These are phyloP conservation scores for Fomitopsis pinicola DNA, from an alignment of 1,284 basidiomycete genomes.

Conservation along the genomic window DNA sequence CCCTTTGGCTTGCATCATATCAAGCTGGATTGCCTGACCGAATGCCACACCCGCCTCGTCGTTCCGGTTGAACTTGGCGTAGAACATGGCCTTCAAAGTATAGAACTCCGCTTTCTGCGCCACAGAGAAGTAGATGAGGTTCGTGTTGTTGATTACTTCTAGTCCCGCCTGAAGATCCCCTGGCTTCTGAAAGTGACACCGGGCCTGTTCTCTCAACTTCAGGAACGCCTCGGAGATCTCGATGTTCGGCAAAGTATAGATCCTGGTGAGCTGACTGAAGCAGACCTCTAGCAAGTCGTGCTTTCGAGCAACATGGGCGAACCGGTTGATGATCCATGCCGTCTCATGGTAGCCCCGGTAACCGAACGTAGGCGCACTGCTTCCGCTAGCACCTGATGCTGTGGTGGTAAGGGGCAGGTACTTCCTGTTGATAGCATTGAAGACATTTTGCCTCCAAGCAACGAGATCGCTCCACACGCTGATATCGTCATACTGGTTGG, in stretches of 20 bases:
- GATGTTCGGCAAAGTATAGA: constrained; percentile 98
- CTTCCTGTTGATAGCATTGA: constrained; percentile 91
- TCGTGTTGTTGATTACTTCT: constrained; percentile 99
- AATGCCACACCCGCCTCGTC: constrained; percentile 95
- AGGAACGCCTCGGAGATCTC: constrained; percentile 99
- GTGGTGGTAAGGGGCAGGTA: constrained; percentile 89
- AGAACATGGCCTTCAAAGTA: constrained; percentile 99
- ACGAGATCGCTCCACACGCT: constrained; percentile 98
- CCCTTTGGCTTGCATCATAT: constrained; percentile 92
- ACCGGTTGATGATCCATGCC: constrained; percentile 99
- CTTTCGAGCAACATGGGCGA: constrained; percentile 98
- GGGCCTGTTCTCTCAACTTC: constrained; percentile 98
- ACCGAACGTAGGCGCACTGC: constrained; percentile 81
- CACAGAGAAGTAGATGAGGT: constrained; percentile 96
- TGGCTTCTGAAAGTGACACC: constrained; percentile 96
- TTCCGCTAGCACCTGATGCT: constrained; percentile 42
- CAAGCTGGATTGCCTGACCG: constrained; percentile 93
- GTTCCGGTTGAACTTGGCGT: constrained; percentile 81
- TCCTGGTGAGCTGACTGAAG: constrained; percentile 92
- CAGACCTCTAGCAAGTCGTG: constrained; percentile 97
- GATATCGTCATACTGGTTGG: constrained; percentile 97
- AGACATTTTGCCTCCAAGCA: constrained; percentile 94
- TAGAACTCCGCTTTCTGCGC: constrained; percentile 98
- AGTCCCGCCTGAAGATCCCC: constrained; percentile 92
- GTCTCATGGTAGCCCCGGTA: constrained; percentile 99